Evolutionary conservation across 2,329 filamentous ascomycete genomes (phyloP).

Genomic region (Onygena corvina): DNA sequence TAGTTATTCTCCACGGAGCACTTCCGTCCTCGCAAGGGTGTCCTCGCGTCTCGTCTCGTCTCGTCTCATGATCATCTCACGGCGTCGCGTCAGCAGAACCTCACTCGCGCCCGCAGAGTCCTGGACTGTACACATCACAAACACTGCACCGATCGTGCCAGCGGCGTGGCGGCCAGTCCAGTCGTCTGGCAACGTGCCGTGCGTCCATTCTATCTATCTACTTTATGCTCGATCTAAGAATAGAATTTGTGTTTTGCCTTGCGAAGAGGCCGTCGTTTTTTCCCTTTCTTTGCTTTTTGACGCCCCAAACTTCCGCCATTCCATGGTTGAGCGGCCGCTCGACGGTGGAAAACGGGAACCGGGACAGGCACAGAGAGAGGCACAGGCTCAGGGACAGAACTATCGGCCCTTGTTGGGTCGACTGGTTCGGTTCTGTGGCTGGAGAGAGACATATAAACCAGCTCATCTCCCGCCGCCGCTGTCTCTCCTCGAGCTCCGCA

Average conservation of each 20-base stretch:
- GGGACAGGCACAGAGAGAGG: not conserved
- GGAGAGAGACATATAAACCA: not conserved
- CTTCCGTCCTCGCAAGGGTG: too few species aligned
- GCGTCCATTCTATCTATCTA: not conserved
- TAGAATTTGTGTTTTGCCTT: not conserved
- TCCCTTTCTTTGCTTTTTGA: not conserved
- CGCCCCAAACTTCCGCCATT: not conserved
- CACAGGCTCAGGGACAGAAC: too few species aligned
- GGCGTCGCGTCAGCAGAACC: not conserved
- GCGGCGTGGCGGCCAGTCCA: constrained; percentile 1
- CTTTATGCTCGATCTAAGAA: constrained; percentile 3
- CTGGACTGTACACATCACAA: not conserved
- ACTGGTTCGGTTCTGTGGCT: not conserved
- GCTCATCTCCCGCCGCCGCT: not conserved
- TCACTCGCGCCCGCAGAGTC: not conserved
- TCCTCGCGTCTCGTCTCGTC: too few species aligned
- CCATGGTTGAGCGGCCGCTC: not conserved
- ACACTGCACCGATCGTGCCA: not conserved
- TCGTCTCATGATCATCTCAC: constrained; percentile 2
- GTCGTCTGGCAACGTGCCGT: constrained; percentile 2
- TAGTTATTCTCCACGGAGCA: too few species aligned
- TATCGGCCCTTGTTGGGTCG: too few species aligned
- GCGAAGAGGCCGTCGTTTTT: not conserved
- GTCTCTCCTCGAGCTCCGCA: not conserved
- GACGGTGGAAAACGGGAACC: not conserved